Conservation (phyloP, 768 basidiomycete genomes). For the Sarcodon sp. region DNA sequence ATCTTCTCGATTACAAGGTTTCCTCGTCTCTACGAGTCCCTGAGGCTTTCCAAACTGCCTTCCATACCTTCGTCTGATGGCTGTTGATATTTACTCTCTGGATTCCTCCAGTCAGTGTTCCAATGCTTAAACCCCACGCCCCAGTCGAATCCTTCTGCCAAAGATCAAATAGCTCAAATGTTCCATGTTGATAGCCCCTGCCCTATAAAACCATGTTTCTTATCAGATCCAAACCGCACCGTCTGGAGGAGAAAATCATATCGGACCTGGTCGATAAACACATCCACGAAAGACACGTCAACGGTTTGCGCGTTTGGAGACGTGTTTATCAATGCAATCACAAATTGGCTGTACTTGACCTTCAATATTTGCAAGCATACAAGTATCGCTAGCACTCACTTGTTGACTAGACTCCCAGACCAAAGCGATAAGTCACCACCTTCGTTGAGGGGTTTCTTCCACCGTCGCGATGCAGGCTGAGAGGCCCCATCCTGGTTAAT, state of each 20-base stretch:
- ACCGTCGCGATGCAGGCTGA: conserved; percentile 18
- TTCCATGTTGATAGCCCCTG: conserved; percentile 9
- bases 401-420: conserved; percentile 18
- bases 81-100: conserved; percentile 12
- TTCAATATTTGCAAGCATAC: not conserved
- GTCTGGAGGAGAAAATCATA: not conserved
- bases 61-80: conserved; percentile 20
- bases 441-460: conserved; percentile 15
- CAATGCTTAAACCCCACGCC: conserved; percentile 14
- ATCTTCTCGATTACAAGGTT: no score
- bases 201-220: conserved; percentile 6
- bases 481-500: conserved; percentile 21
- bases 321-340: conserved; percentile 23
- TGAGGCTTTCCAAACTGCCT: conserved; percentile 4
- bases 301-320: conserved; percentile 16
- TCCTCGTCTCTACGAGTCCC: no score
- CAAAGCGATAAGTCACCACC: conserved; percentile 21
- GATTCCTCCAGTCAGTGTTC: conserved; percentile 11
- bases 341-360: conserved; percentile 11
- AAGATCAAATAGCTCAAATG: conserved; percentile 18
- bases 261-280: conserved; percentile 21
- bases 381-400: conserved; percentile 10
- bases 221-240: not conserved
- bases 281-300: conserved; percentile 16
- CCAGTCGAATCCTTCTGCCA: conserved; percentile 19